Percentiles rank a stretch among this genome's conserved stretches.
These are phyloP conservation scores for Diaporthe ampelina DNA, from an alignment of 2,329 filamentous ascomycete genomes.

Conservation along the genomic window DNA sequence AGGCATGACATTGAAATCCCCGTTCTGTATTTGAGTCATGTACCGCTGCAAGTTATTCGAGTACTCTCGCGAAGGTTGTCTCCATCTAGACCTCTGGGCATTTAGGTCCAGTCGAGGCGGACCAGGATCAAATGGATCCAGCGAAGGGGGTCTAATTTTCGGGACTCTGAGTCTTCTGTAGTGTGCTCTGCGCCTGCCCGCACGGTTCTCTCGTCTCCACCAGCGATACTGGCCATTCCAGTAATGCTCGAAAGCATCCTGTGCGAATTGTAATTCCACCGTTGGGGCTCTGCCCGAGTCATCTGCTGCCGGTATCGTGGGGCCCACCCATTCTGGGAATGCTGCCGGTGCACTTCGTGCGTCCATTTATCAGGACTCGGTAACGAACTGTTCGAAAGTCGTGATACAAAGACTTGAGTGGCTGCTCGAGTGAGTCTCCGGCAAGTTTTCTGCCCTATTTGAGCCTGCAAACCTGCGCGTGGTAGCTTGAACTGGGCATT, in stretches of 20 bases:
- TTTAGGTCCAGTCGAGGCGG: background rate
- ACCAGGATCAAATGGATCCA: background rate
- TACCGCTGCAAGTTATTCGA: background rate
- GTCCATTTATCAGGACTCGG: background rate
- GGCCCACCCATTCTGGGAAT: background rate
- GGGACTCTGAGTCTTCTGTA: slow-evolving; percentile 2
- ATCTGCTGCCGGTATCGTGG: background rate
- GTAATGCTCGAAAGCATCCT: slow-evolving; percentile 24
- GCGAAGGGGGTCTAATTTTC: background rate
- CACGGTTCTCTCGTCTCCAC: background rate
- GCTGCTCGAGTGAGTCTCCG: background rate
- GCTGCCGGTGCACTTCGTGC: background rate
- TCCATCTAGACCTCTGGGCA: background rate
- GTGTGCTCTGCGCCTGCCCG: background rate
- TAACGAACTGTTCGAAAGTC: background rate
- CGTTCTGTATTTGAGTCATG: background rate
- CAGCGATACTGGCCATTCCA: background rate
- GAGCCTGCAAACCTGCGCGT: background rate
- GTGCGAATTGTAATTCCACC: background rate
- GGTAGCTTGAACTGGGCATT: background rate
- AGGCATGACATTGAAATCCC: background rate
- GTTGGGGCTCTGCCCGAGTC: background rate
- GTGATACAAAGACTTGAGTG: background rate
- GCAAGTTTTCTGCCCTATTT: background rate
- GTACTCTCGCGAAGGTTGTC: background rate